Evolutionary conservation across 2,329 filamentous ascomycete species (phyloP), one percentile per base, ranked within the genome.

Genomic region (Juglanconis sp.): DNA sequence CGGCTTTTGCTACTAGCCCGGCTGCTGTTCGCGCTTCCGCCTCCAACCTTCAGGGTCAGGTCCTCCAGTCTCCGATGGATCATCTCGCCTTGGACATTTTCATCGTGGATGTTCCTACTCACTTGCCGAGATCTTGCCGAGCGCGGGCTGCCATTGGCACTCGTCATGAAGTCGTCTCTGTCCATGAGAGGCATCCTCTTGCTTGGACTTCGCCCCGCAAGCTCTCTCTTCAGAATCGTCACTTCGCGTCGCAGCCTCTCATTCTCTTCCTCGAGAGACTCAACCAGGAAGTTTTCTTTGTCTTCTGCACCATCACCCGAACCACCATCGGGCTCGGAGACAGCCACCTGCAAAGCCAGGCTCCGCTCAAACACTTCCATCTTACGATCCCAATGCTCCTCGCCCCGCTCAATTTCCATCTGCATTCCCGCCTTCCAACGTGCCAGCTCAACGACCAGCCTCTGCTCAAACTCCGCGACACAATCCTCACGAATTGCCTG

Each of bases 301-400:
- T 85, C 76, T 7, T 80, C 76, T 10, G 79, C 75, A 9, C 74
- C 76, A 8, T 71, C 70, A 1, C 82, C 79, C 36, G 80, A 79
- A 68, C 59, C 62, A 17, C 34, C n/a, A 65, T 68, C 79, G 73
- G 55, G 79, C 74, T 44, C 81, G 76, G 73, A 60, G 77, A 72
- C 73, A 77, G 64, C 73, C 74, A 67, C 81, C 77, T 9, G 82
- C 81, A 40, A 70, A 68, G 53, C 69, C 24, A 84, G 73, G 2
- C 80, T 74, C 2, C 80, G 77, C 70, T 85, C 82, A 49, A 85
- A 78, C 1, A 86, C 77, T 62, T 84, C 94, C 7, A 72, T 82
- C 76, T 99, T 99, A 65, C 86, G 86, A 72, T 98, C 93, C 70
- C 95, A 84, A 73, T 96, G 91, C 71, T 91, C 90, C 63, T 96